Conservation (phyloP, 2,329 filamentous ascomycete genomes). For the Dothiorella sarmentorum region DNA sequence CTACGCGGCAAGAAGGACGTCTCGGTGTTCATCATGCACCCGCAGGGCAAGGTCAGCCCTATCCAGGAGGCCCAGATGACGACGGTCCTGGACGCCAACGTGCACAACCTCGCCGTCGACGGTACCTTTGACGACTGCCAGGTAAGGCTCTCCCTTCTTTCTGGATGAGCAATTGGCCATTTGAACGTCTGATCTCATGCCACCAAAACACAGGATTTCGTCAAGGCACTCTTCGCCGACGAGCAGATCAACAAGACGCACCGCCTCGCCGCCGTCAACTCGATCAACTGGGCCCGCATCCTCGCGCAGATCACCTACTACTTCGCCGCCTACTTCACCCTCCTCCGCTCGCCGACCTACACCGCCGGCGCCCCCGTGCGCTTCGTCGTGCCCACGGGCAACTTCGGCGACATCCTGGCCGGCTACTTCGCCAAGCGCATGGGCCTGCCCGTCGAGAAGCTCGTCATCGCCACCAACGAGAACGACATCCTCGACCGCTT, state of each 20-base stretch:
- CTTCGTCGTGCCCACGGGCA: constrained; percentile 89
- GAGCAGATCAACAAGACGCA: constrained; percentile 75
- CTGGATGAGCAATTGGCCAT: neutral
- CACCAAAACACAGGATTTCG: constrained; percentile 65
- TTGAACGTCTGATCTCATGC: constrained; percentile 23
- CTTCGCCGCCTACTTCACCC: constrained; percentile 88
- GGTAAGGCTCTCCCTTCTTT: constrained; percentile 40
- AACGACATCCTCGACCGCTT: constrained; percentile 97
- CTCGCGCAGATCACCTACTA: constrained; percentile 97
- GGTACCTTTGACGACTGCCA: constrained; percentile 97
- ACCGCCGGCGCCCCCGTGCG: constrained; percentile 63
- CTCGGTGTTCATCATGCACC: constrained; percentile 90
- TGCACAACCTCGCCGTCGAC: constrained; percentile 85
- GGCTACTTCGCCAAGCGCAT: constrained; percentile 90
- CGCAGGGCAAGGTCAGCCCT: constrained; percentile 83
- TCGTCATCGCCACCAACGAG: constrained; percentile 92
- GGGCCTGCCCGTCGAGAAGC: constrained; percentile 82
- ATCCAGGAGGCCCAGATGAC: constrained; percentile 98
- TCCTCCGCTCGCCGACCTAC: constrained; percentile 60
- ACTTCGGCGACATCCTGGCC: constrained; percentile 92
- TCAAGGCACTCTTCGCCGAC: constrained; percentile 90
- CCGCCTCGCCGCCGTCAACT: constrained; percentile 90
- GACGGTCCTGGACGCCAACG: constrained; percentile 82
- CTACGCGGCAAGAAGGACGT: constrained; percentile 95
- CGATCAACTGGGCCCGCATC: constrained; percentile 94